Evolutionary conservation across 805 yeast genomes (phyloP).

Genomic region (Ogataea henricii): DNA sequence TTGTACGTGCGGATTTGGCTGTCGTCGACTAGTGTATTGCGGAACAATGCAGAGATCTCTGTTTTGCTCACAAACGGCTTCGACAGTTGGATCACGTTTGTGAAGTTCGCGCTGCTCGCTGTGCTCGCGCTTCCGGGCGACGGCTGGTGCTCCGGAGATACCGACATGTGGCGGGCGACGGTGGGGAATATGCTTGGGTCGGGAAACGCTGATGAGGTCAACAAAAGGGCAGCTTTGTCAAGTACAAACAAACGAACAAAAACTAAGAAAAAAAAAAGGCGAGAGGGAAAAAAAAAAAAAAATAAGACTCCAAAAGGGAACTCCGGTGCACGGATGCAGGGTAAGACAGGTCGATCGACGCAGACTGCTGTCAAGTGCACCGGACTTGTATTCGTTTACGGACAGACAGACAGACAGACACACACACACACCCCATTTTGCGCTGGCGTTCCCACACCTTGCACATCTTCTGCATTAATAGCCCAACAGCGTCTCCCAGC

Average conservation of each 20-base stretch:
- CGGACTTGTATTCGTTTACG: neutral
- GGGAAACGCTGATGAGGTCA: too few relatives aligned
- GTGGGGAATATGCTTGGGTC: neutral
- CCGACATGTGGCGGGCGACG: slow-evolving; percentile 10
- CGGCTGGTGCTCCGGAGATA: slow-evolving; percentile 15
- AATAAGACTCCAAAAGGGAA: neutral
- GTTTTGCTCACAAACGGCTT: slow-evolving; percentile 35
- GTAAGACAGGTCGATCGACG: neutral
- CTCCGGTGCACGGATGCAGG: neutral
- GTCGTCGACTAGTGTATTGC: slow-evolving; percentile 21
- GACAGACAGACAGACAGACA: neutral
- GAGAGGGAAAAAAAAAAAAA: neutral
- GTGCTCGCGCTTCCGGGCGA: slow-evolving; percentile 10
- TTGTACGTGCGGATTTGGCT: slow-evolving; percentile 26
- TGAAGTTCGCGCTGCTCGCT: neutral
- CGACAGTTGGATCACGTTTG: slow-evolving; percentile 32
- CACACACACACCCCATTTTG: neutral
- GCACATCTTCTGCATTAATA: too few relatives aligned
- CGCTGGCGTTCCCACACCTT: too few relatives aligned
- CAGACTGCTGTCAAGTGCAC: neutral
- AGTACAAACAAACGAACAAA: too few relatives aligned
- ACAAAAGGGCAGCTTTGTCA: neutral
- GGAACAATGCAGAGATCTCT: slow-evolving; percentile 30
- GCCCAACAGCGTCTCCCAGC: too few relatives aligned
- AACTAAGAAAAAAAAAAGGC: neutral